Base-by-base conservation (phyloP, 176 grass and related monocot genomes). In the Carex littledalei region DNA sequence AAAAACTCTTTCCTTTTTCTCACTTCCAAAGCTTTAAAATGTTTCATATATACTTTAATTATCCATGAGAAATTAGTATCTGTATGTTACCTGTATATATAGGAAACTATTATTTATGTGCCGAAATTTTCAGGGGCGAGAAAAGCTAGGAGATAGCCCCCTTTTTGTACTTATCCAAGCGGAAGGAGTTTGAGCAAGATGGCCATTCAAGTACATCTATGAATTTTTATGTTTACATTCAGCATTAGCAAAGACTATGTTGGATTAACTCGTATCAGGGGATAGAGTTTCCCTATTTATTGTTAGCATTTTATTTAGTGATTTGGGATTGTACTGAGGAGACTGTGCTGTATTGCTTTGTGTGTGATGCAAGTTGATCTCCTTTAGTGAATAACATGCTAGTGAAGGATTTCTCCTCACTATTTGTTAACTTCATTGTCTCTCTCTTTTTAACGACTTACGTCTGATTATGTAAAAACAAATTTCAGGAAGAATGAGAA, bases 101-200 rank as follows among this genome's bases (percentile, higher is more conserved):
- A 63, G 4, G 37, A 60, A 59, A 52, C 47, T 8, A 60, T 45
- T 60, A 63, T 37, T 84, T 4, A 59, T 80, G 18, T 89, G 86
- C 63, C 87, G 84, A 21, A 67, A 26, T 86, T 34, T 82, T 83
- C 88, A 98, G 96, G 96, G 93, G 14, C 93, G 93, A 6, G 93
- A 98, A 50, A 95, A 81, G 85, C 81, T 98, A 41, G 90, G 89
- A 16, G 84, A 89, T 53, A 92, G 73, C 61, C 87, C 93, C 0
- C 76, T 95, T 69, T 98, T 95, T 84, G 89, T 98, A 41, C 91
- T 98, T 56, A 90, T 95, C 31, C 64, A 94, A 87, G 89, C 92
- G 0, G 88, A 89, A n/a, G 85, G 79, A 85, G 54, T 84, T 83
- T 83, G 61, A 83, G 61, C 81, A 55, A 63, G 18, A 37, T 69